Base-by-base conservation (phyloP, 1,284 basidiomycete genomes). In the Malassezia obtusa region DNA sequence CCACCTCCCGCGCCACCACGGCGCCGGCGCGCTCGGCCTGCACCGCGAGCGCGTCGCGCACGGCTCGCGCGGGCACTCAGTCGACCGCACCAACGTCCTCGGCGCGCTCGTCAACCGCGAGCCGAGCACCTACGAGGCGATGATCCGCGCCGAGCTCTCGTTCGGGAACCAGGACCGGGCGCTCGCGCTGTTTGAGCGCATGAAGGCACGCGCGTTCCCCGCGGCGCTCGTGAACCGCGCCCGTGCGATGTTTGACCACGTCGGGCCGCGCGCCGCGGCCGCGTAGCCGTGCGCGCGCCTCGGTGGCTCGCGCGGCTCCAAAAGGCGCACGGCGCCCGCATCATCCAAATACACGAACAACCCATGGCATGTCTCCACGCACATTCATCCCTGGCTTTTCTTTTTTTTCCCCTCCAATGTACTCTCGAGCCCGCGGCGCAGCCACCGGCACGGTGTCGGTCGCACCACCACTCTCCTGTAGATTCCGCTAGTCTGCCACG, bases 131-230 rank as follows among this genome's bases (percentile, higher is more conserved):
- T 90, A 87, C 84, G 89, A 94, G 73, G 83, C 83, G 5, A 98
- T 98, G 89, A 84, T 99, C 60, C 82, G 87, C 19, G 87, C 87
- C 3, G 94, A 99, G 75, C 78, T 96, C 9, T 82, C 82, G 15
- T 81, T 80, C 45, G 88, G 89, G 9, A 80, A 89, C 61, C 80
- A 81, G 15, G 81, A 83, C 36, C 77, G 79, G 12, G 91, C 89
- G 0, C 58, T 81, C n/a, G 79, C 78, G 1, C 77, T 98, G 0
- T 77, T 94, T 17, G 79, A 82, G 48, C 79, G 88, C 40, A 79
- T 95, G 67, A 83, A 84, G 75, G 79, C 81, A 60, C 80, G 89
- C 57, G 73, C 72, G 38, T 78, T 76, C 68, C 77, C 77, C 8
- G 61, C 67, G 4, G 74, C 75, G 11, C 61, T 76, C 17, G 59